Base-by-base conservation (phyloP, 1,284 basidiomycete genomes). In the Kalmanozyma brasiliensis region DNA sequence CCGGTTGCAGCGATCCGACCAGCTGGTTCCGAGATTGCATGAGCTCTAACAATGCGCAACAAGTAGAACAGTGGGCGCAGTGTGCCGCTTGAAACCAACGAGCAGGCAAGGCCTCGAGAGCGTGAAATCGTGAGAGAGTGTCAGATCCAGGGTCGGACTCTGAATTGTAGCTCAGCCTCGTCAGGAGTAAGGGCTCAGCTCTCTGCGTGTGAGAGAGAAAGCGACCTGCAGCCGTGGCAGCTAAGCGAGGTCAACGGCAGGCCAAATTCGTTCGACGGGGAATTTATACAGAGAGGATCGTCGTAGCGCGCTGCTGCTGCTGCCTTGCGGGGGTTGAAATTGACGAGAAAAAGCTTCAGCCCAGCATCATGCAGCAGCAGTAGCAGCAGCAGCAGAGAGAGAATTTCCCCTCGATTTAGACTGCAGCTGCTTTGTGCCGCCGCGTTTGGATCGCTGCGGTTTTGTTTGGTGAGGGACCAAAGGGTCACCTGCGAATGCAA, bases 241-340 rank as follows among this genome's bases (percentile, higher is more conserved):
- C 36, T 24, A 49, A 29, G 14, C 30, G 34, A 47, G 32, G n/a
- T n/a, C 26, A 38, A 38, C 47, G 29, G 16, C 23, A 24, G 24
- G n/a, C 1, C 17, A 20, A 26, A 42, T 22, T 17, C 22, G 24
- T n/a, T 23, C 38, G 34, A 38, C 51, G 51, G 51, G 51, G 51
- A 52, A 52, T 52, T 29, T 37, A 26, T 9, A 8, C 2, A 17
- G 16, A 34, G 33, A 35, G 40, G 41, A 52, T 52, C 42, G 35
- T 52, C 51, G 51, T 16, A 23, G 48, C 29, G 42, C 42, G 29
- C 35, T n/a, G n/a, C n/a, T n/a, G n/a, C n/a, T n/a, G n/a, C n/a
- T 32, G 41, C 1, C 26, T 30, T 52, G 51, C 51, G 51, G 51
- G 49, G 51, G 43, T 38, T 36, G 33, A 29, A 51, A 9, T 14